Conservation (phyloP, 202 grass and related monocot genomes). For the Carex arenaria region DNA sequence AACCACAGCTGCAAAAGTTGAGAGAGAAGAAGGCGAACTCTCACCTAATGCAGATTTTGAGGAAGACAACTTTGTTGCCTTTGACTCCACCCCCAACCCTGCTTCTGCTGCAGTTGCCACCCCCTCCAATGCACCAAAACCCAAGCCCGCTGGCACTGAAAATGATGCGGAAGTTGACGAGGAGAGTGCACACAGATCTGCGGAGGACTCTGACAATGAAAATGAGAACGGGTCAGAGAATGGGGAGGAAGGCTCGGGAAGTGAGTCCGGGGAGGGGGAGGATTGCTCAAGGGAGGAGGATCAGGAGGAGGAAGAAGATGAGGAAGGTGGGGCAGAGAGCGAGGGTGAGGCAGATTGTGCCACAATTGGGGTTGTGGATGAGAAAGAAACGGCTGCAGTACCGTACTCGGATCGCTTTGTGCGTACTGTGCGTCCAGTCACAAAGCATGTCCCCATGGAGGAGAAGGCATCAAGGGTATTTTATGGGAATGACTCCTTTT, state of each 20-base stretch:
- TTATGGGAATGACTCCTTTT: slow-evolving; percentile 83
- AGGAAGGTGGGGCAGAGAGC: slow-evolving; percentile 46
- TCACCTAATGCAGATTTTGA: slow-evolving; percentile 93
- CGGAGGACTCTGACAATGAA: slow-evolving; percentile 78
- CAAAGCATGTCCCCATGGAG: slow-evolving; percentile 47
- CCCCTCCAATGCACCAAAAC: slow-evolving; percentile 13
- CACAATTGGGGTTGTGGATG: slow-evolving; percentile 33
- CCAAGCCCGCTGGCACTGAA: slow-evolving; percentile 49
- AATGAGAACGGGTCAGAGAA: slow-evolving; percentile 61
- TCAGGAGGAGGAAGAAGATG: slow-evolving; percentile 58
- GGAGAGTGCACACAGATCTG: slow-evolving; percentile 78
- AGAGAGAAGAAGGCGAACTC: slow-evolving; percentile 94
- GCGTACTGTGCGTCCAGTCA: slow-evolving; percentile 41
- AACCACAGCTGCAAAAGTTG: slow-evolving; percentile 48
- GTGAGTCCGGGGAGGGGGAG: slow-evolving; percentile 60
- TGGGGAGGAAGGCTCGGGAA: slow-evolving; percentile 53
- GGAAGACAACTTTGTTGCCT: slow-evolving; percentile 73
- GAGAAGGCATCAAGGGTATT: slow-evolving; percentile 50
- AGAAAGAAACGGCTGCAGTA: slow-evolving; percentile 39
- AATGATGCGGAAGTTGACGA: slow-evolving; percentile 79
- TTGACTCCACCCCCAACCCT: slow-evolving; percentile 31
- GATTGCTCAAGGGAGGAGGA: slow-evolving; percentile 63
- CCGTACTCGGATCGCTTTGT: slow-evolving; percentile 34
- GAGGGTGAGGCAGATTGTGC: slow-evolving; percentile 62
- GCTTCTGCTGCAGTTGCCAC: neutral